These are phyloP conservation scores for Aspergillus fumigatiaffinis DNA, from an alignment of 2,329 filamentous ascomycete species.

Conservation along the genomic window DNA sequence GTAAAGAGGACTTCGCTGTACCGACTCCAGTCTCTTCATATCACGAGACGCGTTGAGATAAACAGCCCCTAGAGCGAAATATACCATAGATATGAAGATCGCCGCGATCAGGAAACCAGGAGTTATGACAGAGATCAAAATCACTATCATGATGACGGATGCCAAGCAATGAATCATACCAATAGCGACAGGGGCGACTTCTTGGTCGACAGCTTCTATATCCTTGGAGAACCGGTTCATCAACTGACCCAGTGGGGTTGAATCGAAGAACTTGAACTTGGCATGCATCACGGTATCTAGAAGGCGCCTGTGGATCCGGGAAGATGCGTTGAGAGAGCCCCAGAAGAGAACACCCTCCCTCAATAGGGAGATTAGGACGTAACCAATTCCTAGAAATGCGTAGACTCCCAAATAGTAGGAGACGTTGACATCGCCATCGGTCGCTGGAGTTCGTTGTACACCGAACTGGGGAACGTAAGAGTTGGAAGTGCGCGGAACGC, in stretches of 20 bases:
- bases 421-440: conserved; percentile 62
- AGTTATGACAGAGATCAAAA: conserved; percentile 82
- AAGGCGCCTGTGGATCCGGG: conserved; percentile 73
- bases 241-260: conserved; percentile 88
- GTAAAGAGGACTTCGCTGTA: conserved; percentile 90
- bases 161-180: conserved; percentile 64
- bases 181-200: conserved; percentile 89
- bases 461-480: conserved; percentile 27
- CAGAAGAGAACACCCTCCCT: conserved; percentile 88
- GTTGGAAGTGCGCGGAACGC: conserved; percentile 32
- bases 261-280: conserved; percentile 96
- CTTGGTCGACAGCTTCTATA: conserved; percentile 89
- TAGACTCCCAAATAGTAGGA: conserved; percentile 82
- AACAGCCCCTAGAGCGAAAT: conserved; percentile 77
- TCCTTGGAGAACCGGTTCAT: conserved; percentile 99
- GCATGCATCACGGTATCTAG: conserved; percentile 78
- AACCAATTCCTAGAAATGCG: conserved; percentile 70
- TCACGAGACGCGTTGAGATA: conserved; percentile 93
- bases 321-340: conserved; percentile 84
- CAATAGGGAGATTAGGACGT: conserved; percentile 74
- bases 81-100: conserved; percentile 76
- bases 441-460: conserved; percentile 12
- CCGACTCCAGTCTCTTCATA: conserved; percentile 88
- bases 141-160: conserved; percentile 76
- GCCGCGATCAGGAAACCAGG: conserved; percentile 86